A percentile compares a stretch with the other conserved stretches of the same genome.
These are phyloP conservation scores for Starmerella geochares DNA, from an alignment of 805 yeast genomes.

Conservation along the genomic window DNA sequence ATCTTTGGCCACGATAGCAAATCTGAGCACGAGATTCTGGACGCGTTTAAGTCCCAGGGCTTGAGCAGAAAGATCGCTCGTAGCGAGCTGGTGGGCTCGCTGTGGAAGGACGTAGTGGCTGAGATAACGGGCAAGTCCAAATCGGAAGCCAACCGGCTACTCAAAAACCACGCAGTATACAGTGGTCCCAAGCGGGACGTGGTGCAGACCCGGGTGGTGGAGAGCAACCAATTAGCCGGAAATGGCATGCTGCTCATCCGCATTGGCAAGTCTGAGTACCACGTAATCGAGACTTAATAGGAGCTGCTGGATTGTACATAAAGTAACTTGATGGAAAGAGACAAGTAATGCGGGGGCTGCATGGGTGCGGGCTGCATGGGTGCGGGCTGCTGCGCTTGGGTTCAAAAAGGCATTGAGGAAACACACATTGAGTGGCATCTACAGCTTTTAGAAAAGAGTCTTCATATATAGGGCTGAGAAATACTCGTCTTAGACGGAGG, in stretches of 20 bases:
- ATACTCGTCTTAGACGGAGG: too few relatives aligned
- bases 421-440: too few relatives aligned
- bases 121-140: conserved; percentile 35
- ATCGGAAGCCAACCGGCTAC: conserved; percentile 50
- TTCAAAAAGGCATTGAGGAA: too few relatives aligned
- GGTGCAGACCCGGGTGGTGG: conserved; percentile 42
- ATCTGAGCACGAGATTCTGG: conserved; percentile 37
- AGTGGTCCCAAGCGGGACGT: conserved; percentile 49
- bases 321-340: background rate
- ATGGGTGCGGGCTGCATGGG: too few relatives aligned
- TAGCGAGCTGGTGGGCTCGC: conserved; percentile 33
- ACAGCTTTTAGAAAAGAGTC: too few relatives aligned
- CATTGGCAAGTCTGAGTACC: conserved; percentile 52
- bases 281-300: conserved; percentile 26
- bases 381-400: too few relatives aligned
- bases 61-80: conserved; percentile 37
- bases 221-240: conserved; percentile 40
- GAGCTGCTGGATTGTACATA: background rate
- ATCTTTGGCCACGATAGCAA: conserved; percentile 47
- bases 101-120: conserved; percentile 46
- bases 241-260: conserved; percentile 55
- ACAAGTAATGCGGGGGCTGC: background rate
- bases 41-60: conserved; percentile 50
- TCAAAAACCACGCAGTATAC: conserved; percentile 65
- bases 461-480: too few relatives aligned